Conservation (phyloP, 208 protist genomes). For the Zelonia costaricensis region DNA sequence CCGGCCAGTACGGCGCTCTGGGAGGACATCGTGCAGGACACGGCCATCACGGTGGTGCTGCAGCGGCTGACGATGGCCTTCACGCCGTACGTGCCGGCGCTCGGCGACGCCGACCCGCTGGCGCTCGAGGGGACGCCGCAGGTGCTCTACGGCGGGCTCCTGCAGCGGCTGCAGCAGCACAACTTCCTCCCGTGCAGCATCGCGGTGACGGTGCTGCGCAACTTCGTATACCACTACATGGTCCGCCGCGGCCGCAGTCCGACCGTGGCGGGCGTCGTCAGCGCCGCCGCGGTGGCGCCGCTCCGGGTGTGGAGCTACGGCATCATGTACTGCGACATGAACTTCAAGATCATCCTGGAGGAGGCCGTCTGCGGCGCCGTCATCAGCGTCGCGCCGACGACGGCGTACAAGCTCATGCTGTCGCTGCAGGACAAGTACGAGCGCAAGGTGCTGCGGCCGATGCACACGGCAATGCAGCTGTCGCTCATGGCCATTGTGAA, state of each 20-base stretch:
- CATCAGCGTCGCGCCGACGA: slow-evolving; percentile 41
- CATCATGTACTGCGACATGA: slow-evolving; percentile 52
- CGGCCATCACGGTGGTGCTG: slow-evolving; percentile 46
- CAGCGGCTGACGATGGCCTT: slow-evolving; percentile 57
- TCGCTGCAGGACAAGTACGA: slow-evolving; percentile 44
- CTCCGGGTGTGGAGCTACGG: slow-evolving; percentile 71
- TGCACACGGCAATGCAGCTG: slow-evolving; percentile 32
- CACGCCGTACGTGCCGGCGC: slow-evolving; percentile 36
- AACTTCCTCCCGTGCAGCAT: slow-evolving; percentile 40
- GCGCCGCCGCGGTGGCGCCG: slow-evolving; percentile 44
- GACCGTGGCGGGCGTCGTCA: slow-evolving; percentile 35
- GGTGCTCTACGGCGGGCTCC: slow-evolving; percentile 19
- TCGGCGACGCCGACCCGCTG: slow-evolving; percentile 11
- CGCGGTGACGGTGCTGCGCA: slow-evolving; percentile 35
- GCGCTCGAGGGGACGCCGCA: slow-evolving; percentile 19
- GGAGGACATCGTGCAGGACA: slow-evolving; percentile 73
- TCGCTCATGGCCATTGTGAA: slow-evolving; percentile 47
- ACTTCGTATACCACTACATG: slow-evolving; percentile 67
- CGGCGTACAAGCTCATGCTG: slow-evolving; percentile 37
- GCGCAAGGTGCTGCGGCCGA: slow-evolving; percentile 24
- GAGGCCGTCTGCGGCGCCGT: slow-evolving; percentile 57
- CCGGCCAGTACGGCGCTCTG: slow-evolving; percentile 36
- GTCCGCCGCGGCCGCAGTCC: slow-evolving; percentile 28
- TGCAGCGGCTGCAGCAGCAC: slow-evolving; percentile 29
- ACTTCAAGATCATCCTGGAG: slow-evolving; percentile 69